A percentile compares a stretch with the other conserved stretches of the same genome.
These are phyloP conservation scores for Paecilomyces sp. DNA, from an alignment of 2,329 filamentous ascomycete genomes.

Conservation along the genomic window DNA sequence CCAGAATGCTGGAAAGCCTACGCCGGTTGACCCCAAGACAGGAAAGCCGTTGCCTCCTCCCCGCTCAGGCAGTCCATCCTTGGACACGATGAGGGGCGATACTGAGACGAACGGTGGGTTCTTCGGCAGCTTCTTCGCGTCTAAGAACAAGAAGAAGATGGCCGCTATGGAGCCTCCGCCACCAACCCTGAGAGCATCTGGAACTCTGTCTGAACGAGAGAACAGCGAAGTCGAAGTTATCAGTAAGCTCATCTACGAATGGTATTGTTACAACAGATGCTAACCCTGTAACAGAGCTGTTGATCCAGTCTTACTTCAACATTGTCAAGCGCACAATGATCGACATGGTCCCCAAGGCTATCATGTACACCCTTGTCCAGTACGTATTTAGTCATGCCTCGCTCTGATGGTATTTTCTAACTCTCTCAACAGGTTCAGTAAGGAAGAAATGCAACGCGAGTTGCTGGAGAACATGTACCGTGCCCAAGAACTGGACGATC, in stretches of 20 bases:
- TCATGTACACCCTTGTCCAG: slow-evolving; percentile 96
- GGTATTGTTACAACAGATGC: not conserved
- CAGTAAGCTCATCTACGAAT: slow-evolving; percentile 54
- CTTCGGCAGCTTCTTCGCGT: slow-evolving; percentile 97
- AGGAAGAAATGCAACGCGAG: slow-evolving; percentile 97
- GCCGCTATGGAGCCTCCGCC: slow-evolving; percentile 98
- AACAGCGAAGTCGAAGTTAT: slow-evolving; percentile 96
- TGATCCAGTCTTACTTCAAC: slow-evolving; percentile 96
- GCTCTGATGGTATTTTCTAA: slow-evolving; percentile 6
- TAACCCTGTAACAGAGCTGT: slow-evolving; percentile 57
- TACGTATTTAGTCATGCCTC: slow-evolving; percentile 46
- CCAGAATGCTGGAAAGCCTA: slow-evolving; percentile 71
- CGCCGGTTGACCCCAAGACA: slow-evolving; percentile 96
- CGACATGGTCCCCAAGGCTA: slow-evolving; percentile 98
- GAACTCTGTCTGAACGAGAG: slow-evolving; percentile 88
- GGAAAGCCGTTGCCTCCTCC: slow-evolving; percentile 78
- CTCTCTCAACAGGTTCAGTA: slow-evolving; percentile 61
- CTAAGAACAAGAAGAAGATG: slow-evolving; percentile 99
- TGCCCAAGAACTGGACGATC: slow-evolving; percentile 78
- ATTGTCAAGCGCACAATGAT: slow-evolving; percentile 98
- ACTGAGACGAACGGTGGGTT: slow-evolving; percentile 64
- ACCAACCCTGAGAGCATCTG: slow-evolving; percentile 85
- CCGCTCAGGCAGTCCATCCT: slow-evolving; percentile 68
- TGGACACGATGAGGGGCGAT: slow-evolving; percentile 47
- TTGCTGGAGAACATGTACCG: slow-evolving; percentile 97